A percentile compares a stretch with the other conserved stretches of the same genome.
phyloP scores from a whole-genome alignment of 2,329 filamentous ascomycete species.

The Stylonectria norvegica region DNA sequence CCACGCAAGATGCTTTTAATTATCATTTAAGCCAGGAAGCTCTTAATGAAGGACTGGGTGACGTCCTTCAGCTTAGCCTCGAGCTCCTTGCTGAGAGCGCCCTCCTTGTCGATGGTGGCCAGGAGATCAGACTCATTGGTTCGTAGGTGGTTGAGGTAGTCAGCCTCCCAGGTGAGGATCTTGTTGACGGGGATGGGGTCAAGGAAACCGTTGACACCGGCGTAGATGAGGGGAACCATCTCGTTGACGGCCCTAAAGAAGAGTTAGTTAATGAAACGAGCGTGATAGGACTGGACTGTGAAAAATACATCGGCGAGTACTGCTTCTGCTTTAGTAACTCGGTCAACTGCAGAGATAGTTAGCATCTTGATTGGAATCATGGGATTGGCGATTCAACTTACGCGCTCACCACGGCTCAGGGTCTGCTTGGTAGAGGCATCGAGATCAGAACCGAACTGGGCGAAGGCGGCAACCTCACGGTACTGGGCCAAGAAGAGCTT shows the following conservation, averaged over 20 bases:
- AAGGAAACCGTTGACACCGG: slow-evolving; percentile 96
- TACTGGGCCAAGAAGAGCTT: slow-evolving; percentile 99
- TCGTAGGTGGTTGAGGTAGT: slow-evolving; percentile 90
- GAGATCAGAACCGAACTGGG: slow-evolving; percentile 99
- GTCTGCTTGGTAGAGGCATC: slow-evolving; percentile 99
- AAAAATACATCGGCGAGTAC: slow-evolving; percentile 97
- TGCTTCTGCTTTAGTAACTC: slow-evolving; percentile 99
- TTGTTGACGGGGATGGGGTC: slow-evolving; percentile 85
- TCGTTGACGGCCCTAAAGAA: slow-evolving; percentile 98
- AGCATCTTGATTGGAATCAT: slow-evolving; percentile 10
- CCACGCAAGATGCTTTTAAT: slow-evolving; percentile 28
- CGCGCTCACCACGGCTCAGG: slow-evolving; percentile 94
- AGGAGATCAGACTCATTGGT: slow-evolving; percentile 84
- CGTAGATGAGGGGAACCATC: slow-evolving; percentile 99
- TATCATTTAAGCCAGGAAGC: slow-evolving; percentile 63
- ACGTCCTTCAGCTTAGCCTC: slow-evolving; percentile 79
- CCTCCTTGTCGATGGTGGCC: slow-evolving; percentile 89
- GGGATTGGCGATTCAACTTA: slow-evolving; percentile 46
- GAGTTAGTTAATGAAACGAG: too few relatives aligned
- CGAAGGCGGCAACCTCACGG: slow-evolving; percentile 99
- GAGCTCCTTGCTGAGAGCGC: slow-evolving; percentile 89
- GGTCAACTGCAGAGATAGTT: slow-evolving; percentile 58
- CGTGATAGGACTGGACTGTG: too few relatives aligned
- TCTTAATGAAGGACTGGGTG: slow-evolving; percentile 83
- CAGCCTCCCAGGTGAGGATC: slow-evolving; percentile 89